Evolutionary conservation across 345 rosid species (phyloP), one percentile per base, ranked within the genome.

Genomic region (Pugionium cornutum): DNA sequence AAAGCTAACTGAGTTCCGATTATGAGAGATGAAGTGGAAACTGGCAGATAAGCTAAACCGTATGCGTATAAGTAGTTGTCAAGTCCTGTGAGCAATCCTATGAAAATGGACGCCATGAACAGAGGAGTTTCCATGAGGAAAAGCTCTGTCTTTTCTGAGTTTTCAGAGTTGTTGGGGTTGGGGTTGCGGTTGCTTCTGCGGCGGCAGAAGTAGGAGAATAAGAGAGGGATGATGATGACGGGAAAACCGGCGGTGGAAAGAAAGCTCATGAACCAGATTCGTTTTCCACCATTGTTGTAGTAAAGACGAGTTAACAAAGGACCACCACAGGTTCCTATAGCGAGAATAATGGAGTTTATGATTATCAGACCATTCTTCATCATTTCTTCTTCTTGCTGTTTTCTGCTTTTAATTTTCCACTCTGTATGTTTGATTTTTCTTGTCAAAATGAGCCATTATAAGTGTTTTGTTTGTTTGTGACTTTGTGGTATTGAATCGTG

Each of bases 231-330:
- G 48, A 85, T 36, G 26, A 80, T 59, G 57, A 83, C 6, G 0
- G 92, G 88, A 64, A 53, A 78, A n/a, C 80, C 92, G 18, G 58
- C 84, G 9, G 85, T 80, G 73, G 80, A 44, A 33, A 87, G 82
- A 73, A 84, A 83, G 78, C 92, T 86, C 45, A 86, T 73, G 65
- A 89, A 81, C 97, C 87, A 79, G 27, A 86, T 56, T n/a, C 89
- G 69, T 5, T 76, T 67, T 62, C 92, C 95, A 0, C 92, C 97
- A 27, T 81, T 86, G 76, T 64, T 6, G 81, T 78, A 91, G 79
- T 86, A 91, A 51, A 83, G 86, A 59, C 92, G 92, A 79, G 81
- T 70, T 30, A 90, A 40, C 4, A 90, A 66, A 1, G 95, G 97
- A 66, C 86, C 86, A 26, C 80, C 92, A 68, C 86, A 75, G 7